Conservation (phyloP, 192 early-diverging fungal genomes). For the Geranomyces michiganensis region DNA sequence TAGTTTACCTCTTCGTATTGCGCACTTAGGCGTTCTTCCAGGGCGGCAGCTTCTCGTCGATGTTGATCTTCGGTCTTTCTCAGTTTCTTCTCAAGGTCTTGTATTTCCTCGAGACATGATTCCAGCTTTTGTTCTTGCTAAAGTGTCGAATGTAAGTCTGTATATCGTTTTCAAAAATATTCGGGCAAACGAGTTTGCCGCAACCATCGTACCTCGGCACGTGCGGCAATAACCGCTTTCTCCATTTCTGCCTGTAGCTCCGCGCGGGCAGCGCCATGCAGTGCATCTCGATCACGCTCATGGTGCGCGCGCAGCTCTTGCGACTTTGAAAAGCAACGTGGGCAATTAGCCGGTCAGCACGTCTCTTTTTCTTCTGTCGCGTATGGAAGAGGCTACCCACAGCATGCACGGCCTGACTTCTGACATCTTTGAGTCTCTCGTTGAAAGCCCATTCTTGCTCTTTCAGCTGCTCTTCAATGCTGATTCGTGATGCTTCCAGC, state of each 20-base stretch:
- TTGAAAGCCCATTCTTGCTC: slow-evolving; percentile 6
- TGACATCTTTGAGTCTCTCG: slow-evolving; percentile 8
- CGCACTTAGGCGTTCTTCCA: not conserved
- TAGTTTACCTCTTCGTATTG: not conserved
- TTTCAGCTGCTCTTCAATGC: not conserved
- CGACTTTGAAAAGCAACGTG: not conserved
- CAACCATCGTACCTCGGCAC: not conserved
- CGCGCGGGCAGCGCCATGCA: not conserved
- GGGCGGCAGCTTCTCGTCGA: not conserved
- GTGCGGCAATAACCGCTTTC: not conserved
- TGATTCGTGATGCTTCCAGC: not conserved
- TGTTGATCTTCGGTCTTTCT: not conserved
- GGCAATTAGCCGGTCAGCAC: not conserved
- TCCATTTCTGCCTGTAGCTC: not conserved
- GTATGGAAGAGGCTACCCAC: not conserved
- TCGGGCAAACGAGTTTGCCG: too few species aligned
- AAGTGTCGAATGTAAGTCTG: not conserved
- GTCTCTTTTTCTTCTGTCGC: too few species aligned
- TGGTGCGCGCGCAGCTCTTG: not conserved
- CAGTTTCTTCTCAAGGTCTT: slow-evolving; percentile 2
- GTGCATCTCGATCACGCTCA: not conserved
- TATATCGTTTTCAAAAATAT: not conserved
- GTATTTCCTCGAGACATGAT: not conserved
- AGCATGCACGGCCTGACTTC: not conserved
- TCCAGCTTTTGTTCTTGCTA: slow-evolving; percentile 11